These are phyloP conservation scores for Paracorniculantispora psalliotae DNA, from an alignment of 2,329 filamentous ascomycete genomes.

Conservation along the genomic window DNA sequence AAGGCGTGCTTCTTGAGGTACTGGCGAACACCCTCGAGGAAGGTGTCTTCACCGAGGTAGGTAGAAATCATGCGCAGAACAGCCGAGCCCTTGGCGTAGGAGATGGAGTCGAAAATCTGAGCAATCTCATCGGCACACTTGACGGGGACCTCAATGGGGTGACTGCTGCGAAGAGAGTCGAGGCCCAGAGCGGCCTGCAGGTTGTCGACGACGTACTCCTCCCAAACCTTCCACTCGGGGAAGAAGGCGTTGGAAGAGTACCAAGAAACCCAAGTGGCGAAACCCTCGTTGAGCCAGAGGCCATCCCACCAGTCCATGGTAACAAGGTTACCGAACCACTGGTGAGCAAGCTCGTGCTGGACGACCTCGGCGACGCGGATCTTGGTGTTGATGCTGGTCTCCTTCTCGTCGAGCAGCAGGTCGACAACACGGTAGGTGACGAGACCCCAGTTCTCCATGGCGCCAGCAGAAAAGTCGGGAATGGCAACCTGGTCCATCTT, in stretches of 20 bases:
- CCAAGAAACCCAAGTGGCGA: slow-evolving; percentile 52
- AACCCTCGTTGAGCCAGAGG: slow-evolving; percentile 92
- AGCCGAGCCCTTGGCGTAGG: slow-evolving; percentile 94
- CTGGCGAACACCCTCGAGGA: slow-evolving; percentile 83
- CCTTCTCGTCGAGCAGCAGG: slow-evolving; percentile 85
- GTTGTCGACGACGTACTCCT: slow-evolving; percentile 89
- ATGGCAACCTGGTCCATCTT: slow-evolving; percentile 72
- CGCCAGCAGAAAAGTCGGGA: slow-evolving; percentile 90
- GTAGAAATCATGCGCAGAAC: slow-evolving; percentile 97
- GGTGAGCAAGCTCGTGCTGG: slow-evolving; percentile 93
- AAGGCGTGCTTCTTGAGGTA: slow-evolving; percentile 98
- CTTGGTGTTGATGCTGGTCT: slow-evolving; percentile 80
- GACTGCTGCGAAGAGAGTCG: slow-evolving; percentile 88
- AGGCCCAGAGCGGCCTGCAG: slow-evolving; percentile 82
- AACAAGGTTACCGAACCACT: slow-evolving; percentile 97
- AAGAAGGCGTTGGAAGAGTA: slow-evolving; percentile 93
- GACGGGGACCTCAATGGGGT: slow-evolving; percentile 93
- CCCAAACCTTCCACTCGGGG: slow-evolving; percentile 98
- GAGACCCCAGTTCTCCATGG: slow-evolving; percentile 98
- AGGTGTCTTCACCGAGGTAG: slow-evolving; percentile 85
- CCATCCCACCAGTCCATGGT: slow-evolving; percentile 99
- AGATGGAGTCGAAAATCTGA: slow-evolving; percentile 97
- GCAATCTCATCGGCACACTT: slow-evolving; percentile 95
- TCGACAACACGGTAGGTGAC: slow-evolving; percentile 87
- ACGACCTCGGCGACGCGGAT: slow-evolving; percentile 93